Evolutionary conservation across 2,329 filamentous ascomycete species (phyloP).

Genomic region (Fusarium anthophilum): DNA sequence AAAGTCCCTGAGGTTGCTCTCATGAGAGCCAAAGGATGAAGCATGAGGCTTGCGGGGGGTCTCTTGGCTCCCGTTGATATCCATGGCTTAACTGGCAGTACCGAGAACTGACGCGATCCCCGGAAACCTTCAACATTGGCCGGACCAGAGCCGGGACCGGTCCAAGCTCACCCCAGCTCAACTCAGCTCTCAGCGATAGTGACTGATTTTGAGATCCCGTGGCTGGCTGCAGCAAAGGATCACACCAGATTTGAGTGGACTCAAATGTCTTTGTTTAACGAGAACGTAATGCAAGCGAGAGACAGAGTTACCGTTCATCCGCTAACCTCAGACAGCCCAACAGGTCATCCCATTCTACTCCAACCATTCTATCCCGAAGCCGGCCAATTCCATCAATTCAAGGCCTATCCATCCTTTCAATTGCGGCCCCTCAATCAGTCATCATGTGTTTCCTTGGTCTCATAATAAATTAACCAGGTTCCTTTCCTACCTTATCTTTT

Average conservation of each 20-base stretch:
- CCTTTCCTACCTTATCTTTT: background rate
- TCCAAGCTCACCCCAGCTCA: conserved; percentile 25
- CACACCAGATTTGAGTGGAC: conserved; percentile 22
- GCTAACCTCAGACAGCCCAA: conserved; percentile 35
- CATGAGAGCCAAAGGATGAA: conserved; percentile 32
- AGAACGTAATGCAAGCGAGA: conserved; percentile 11
- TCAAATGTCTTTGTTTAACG: conserved; percentile 12
- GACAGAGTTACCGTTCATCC: conserved; percentile 15
- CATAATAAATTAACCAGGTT: background rate
- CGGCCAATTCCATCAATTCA: conserved; percentile 25
- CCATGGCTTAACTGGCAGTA: conserved; percentile 13
- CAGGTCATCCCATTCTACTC: background rate
- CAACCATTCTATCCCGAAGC: conserved; percentile 30
- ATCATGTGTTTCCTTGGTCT: conserved; percentile 6
- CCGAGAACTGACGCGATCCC: conserved; percentile 30
- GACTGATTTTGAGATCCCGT: conserved; percentile 22
- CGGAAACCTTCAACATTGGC: conserved; percentile 17
- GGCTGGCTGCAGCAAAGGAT: conserved; percentile 18
- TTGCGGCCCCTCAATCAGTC: conserved; percentile 25
- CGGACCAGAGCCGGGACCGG: conserved; percentile 16
- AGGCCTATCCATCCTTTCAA: conserved; percentile 10
- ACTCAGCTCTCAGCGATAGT: conserved; percentile 2
- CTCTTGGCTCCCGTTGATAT: background rate
- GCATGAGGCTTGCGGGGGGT: conserved; percentile 16
- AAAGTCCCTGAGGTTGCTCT: conserved; percentile 9